A percentile compares a stretch with the other conserved stretches of the same genome.
Evolutionary conservation across 1,284 basidiomycete species (phyloP).

Genomic region (Peniophora sp.): DNA sequence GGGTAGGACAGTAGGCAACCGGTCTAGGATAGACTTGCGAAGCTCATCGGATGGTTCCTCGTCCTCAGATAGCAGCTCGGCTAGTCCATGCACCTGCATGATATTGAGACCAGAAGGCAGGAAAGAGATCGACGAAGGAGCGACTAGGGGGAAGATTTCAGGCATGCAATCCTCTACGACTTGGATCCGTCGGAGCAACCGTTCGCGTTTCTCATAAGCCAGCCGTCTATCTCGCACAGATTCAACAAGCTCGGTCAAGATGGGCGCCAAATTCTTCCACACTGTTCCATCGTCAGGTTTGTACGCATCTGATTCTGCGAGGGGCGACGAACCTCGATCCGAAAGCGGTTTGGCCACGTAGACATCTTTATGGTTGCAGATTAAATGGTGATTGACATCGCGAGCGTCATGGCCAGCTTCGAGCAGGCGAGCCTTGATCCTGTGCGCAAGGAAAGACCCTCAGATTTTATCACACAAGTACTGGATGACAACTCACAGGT

Average conservation of each 20-base stretch:
- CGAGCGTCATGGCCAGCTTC: not conserved
- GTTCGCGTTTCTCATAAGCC: not conserved
- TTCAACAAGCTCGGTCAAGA: not conserved
- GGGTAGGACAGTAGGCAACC: no score
- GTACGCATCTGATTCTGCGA: not conserved
- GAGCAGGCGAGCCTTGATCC: not conserved
- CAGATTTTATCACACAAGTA: not conserved
- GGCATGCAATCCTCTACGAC: not conserved
- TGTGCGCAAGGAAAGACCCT: not conserved
- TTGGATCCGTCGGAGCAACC: not conserved
- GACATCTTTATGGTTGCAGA: not conserved
- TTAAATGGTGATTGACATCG: not conserved
- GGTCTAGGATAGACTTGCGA: no score
- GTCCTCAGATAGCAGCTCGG: no score
- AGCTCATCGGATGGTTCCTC: no score
- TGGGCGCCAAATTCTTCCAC: not conserved
- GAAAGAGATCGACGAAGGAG: no score
- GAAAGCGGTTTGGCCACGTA: not conserved
- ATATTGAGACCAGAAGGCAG: no score
- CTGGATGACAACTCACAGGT: not conserved
- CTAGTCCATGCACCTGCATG: no score
- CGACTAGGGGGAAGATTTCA: no score
- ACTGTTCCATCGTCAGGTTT: not conserved
- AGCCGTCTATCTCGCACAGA: not conserved
- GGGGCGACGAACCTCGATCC: not conserved